Evolutionary conservation across 768 basidiomycete species (phyloP).

Genomic region (Amanita fuliginea): DNA sequence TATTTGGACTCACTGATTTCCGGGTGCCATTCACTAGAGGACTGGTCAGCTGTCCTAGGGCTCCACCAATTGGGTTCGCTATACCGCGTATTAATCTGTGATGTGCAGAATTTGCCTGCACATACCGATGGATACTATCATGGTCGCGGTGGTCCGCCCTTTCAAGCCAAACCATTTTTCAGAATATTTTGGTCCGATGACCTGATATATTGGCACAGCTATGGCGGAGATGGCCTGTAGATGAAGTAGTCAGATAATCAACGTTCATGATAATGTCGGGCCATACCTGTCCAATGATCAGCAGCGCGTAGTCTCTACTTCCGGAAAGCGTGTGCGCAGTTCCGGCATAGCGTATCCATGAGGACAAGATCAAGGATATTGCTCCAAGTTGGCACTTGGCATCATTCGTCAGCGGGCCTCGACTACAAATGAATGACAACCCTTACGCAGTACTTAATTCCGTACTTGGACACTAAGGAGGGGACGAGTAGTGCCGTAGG

Average conservation of each 20-base stretch:
- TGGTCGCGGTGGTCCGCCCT: conserved; percentile 69
- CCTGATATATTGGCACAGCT: conserved; percentile 64
- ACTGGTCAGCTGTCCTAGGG: conserved; percentile 62
- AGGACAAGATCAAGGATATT: conserved; percentile 41
- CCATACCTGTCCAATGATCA: conserved; percentile 61
- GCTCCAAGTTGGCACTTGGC: conserved; percentile 52
- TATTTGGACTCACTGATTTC: conserved; percentile 39
- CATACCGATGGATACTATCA: conserved; percentile 42
- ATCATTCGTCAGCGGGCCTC: not conserved
- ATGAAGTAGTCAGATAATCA: not conserved
- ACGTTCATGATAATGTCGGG: not conserved
- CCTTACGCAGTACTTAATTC: conserved; percentile 53
- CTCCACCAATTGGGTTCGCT: conserved; percentile 71
- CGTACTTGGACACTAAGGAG: conserved; percentile 41
- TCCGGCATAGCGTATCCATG: conserved; percentile 73
- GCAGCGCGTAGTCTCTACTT: conserved; percentile 45
- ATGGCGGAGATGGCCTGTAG: conserved; percentile 48
- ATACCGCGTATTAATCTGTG: not conserved
- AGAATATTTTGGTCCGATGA: conserved; percentile 72
- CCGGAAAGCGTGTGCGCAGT: conserved; percentile 43
- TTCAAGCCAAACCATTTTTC: conserved; percentile 75
- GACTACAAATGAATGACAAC: not conserved
- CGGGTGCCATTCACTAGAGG: conserved; percentile 45
- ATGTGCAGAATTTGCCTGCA: not conserved
- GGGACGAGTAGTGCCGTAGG: conserved; percentile 51